These are phyloP conservation scores for Epichloe sp. DNA, from an alignment of 2,329 filamentous ascomycete species.

Conservation along the genomic window DNA sequence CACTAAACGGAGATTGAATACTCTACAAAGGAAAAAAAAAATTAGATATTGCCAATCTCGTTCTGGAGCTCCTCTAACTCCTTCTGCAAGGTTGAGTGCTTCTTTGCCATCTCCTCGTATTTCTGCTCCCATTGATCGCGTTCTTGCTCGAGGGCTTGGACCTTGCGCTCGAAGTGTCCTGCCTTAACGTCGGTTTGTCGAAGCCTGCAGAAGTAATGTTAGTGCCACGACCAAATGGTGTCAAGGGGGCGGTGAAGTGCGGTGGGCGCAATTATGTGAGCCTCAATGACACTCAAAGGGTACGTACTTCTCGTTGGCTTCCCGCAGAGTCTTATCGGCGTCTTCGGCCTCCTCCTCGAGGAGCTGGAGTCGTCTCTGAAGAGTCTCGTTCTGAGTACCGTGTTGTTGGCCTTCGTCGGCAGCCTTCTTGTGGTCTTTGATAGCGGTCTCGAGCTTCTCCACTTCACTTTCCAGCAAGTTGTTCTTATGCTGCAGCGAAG, in stretches of 20 bases:
- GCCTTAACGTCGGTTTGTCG: conserved; percentile 99
- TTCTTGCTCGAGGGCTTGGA: conserved; percentile 84
- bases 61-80: conserved; percentile 81
- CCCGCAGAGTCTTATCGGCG: conserved; percentile 88
- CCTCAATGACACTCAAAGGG: conserved; percentile 1
- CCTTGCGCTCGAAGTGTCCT: conserved; percentile 98
- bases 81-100: conserved; percentile 72
- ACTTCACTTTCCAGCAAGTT: conserved; percentile 78
- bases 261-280: not conserved
- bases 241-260: not conserved
- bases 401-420: conserved; percentile 72
- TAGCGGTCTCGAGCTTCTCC: conserved; percentile 74
- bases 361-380: conserved; percentile 85
- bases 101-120: conserved; percentile 95
- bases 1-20: conserved; percentile 8
- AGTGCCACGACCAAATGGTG: conserved; percentile 2
- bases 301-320: conserved; percentile 95
- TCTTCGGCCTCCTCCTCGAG: conserved; percentile 97
- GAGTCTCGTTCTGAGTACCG: conserved; percentile 79
- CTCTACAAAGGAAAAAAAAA: conserved; percentile 9
- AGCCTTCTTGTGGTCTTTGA: conserved; percentile 79
- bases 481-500: conserved; percentile 92
- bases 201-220: conserved; percentile 46
- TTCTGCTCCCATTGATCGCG: conserved; percentile 93
- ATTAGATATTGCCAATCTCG: conserved; percentile 88